Base-by-base conservation (phyloP, 495 filamentous ascomycete species). In the Aspergillus campestris region DNA sequence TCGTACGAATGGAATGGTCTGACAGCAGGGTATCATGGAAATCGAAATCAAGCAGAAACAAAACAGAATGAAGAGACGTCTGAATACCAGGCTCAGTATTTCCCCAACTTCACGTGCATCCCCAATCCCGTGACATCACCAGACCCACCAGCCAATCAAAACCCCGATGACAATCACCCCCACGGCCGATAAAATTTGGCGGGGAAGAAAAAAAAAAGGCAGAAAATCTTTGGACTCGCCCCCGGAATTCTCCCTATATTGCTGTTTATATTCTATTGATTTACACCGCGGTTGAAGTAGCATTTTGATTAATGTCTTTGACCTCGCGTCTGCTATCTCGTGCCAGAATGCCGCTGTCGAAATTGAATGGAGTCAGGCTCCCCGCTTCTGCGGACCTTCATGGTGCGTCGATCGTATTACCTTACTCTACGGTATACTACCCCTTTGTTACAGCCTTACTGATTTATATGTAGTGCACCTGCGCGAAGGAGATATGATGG, bases 401-500 rank as follows among this genome's bases (percentile, higher is more conserved):
- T 50, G 74, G 79, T 73, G 60, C 49, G 69, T 54, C 33, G 6
- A 47, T 73, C 45, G 75, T 77, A 47, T 38, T 38, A 15, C 29
- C 9, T 39, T 27, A 40, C 31, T 12, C 14, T 5, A 31, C n/a
- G n/a, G n/a, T n/a, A n/a, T n/a, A n/a, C n/a, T n/a, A n/a, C n/a
- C n/a, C n/a, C n/a, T n/a, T n/a, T n/a, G n/a, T n/a, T n/a, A n/a
- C 34, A 33, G 11, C 11, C 12, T 31, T 36, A 18, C 33, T 29
- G 18, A 35, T 15, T 15, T 41, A 5, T 33, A 1, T 46, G 10
- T 33, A 71, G 68, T 73, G 51, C 86, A 88, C 60, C 73, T 95
- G 44, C 77, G 89, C 34, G 82, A 92, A 66, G 86, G 82, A 1
- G 69, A 75, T 36, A 86, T 95, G 75, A 86, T 88, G 77, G 73